These are phyloP conservation scores for Stellera chamaejasme DNA, from an alignment of 345 rosid genomes.

Conservation along the genomic window DNA sequence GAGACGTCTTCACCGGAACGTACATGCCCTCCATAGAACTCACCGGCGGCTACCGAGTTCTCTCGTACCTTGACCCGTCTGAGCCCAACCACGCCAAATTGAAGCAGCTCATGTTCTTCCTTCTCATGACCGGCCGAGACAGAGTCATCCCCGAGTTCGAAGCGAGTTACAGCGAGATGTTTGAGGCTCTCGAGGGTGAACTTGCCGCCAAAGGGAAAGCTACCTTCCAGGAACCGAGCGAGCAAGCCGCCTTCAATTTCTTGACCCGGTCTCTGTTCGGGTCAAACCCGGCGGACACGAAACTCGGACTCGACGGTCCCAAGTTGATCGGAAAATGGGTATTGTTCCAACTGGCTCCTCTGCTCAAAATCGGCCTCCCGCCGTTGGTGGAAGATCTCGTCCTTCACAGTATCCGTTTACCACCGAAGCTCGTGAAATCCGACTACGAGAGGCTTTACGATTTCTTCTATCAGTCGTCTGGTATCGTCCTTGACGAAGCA, in stretches of 20 bases:
- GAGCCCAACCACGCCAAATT: conserved; percentile 71
- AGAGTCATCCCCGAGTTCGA: conserved; percentile 70
- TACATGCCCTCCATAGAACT: conserved; percentile 78
- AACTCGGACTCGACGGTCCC: conserved; percentile 64
- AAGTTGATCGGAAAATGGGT: conserved; percentile 55
- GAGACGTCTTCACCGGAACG: conserved; percentile 79
- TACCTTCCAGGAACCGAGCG: conserved; percentile 33
- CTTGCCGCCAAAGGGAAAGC: conserved; percentile 56
- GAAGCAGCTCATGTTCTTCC: conserved; percentile 56
- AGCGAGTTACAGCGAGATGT: conserved; percentile 36
- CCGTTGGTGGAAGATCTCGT: conserved; percentile 36
- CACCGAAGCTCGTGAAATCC: conserved; percentile 45
- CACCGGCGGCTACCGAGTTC: conserved; percentile 77
- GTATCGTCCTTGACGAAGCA: conserved; percentile 59
- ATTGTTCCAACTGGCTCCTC: conserved; percentile 50
- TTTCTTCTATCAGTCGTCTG: conserved; percentile 48
- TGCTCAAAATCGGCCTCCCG: conserved; percentile 58
- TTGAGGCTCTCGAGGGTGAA: conserved; percentile 46
- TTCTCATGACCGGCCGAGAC: conserved; percentile 46
- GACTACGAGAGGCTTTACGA: conserved; percentile 74
- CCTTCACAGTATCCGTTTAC: conserved; percentile 56
- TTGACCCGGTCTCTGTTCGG: conserved; percentile 47
- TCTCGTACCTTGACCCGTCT: conserved; percentile 81
- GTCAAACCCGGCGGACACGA: conserved; percentile 43
- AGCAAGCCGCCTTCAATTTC: conserved; percentile 68